Evolutionary conservation across 208 protist genomes (phyloP), one percentile per base, ranked within the genome.

Genomic region (Trypanosoma cruzi): DNA sequence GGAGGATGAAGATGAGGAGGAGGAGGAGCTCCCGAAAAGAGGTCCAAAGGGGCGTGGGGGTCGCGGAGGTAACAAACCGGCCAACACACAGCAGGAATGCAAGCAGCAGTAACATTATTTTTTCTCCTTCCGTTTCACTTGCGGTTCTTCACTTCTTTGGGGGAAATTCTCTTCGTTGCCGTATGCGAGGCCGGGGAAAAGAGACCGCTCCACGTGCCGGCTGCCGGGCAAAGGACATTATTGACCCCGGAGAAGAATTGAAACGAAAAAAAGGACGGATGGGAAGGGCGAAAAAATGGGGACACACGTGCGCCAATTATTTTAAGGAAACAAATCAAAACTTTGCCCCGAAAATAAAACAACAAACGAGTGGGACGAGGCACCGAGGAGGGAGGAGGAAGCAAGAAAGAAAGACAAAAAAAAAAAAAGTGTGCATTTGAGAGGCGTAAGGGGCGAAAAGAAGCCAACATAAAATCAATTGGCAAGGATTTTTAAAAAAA

Each of bases 1-100:
- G 32, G 22, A 64, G 32, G 89, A 95, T 6, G 69, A 81, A 4
- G 61, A 82, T 2, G 55, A 82, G n/a, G 62, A 76, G n/a, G 71
- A 49, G 18, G 3, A 32, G 32, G 22, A 64, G 32, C 55, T 55
- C 7, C 31, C 46, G 1, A 40, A 11, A 4, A 44, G 48, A 16
- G 70, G 70, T 22, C 55, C 44, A 5, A 56, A 32, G 18, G n/a
- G 34, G 29, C 63, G 29, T 26, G 50, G 48, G 2, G 62, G 57
- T 26, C 8, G 42, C 24, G 64, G 62, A 34, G 61, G 55, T 10
- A 42, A 31, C 18, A 34, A 24, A 40, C 14, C 48, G 11, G 46
- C 4, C 5, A 20, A 16, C 50, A 4, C 7, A 16, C 14, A 13
- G 13, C 3, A 56, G 54, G 69, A 75, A 11, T 75, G 71, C 63